Evolutionary conservation across 2,329 filamentous ascomycete genomes (phyloP), one percentile per base, ranked within the genome.

Genomic region (Verticillium nonalfalfae): DNA sequence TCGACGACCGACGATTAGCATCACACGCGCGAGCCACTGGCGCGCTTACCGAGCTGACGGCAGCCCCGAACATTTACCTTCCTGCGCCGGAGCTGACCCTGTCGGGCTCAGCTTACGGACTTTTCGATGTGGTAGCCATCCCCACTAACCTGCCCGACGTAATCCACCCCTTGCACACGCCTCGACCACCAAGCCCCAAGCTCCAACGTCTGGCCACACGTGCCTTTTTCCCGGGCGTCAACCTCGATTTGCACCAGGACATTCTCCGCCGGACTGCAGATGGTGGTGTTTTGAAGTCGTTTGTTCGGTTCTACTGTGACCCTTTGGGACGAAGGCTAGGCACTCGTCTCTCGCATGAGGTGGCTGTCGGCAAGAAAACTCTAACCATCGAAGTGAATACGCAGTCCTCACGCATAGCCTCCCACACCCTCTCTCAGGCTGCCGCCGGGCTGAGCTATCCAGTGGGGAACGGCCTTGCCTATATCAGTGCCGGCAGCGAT

Each of bases 401-500:
- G 15, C 72, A 69, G 18, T 67, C 66, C 4, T 60, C 35, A 38
- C 59, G 65, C 5, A 64, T 59, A 60, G 69, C 59, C 45, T 21
- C 61, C 11, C 60, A 57, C 10, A 64, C 66, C 4, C 61, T 65
- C 14, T 74, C 73, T 1, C 68, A 70, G 3, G 59, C 73, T 13
- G 70, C 71, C 9, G 61, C 75, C 7, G 75, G 74, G 3, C 61
- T 76, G 5, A 72, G 74, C 58, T 70, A 72, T 26, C 70, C 69
- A 9, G 62, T 76, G 1, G 70, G 69, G 1, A 62, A 66, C 14
- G 77, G 77, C 7, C 74, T 70, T 0, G 70, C 69, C 11, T 79
- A 79, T 56, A 57, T 75, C 39, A 72, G 75, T 31, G 70, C 71
- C 4, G 79, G 81, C 64, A 78, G 72, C 40, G 79, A 78, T 4